Evolutionary conservation across 305 asterid species (phyloP).

Genomic region (Rubia tinctorum): DNA sequence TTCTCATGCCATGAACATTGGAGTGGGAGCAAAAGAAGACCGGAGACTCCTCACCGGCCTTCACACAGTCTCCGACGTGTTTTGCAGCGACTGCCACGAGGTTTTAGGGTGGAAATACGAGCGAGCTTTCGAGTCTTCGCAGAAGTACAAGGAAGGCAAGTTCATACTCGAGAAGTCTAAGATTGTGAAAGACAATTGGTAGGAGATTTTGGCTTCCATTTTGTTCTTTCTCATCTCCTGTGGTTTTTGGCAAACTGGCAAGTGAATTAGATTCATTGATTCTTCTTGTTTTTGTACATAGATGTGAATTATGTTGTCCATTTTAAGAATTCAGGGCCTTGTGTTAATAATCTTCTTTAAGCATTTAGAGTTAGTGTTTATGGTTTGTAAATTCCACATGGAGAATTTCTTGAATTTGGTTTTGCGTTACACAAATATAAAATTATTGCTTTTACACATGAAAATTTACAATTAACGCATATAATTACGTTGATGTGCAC

Average conservation of each 20-base stretch:
- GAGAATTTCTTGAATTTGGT: not conserved
- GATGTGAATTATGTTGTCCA: not conserved
- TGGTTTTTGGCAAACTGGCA: not conserved
- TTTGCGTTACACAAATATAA: too few relatives aligned
- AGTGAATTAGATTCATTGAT: conserved; percentile 15
- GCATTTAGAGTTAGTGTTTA: too few relatives aligned
- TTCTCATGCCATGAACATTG: conserved; percentile 67
- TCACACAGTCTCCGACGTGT: conserved; percentile 70
- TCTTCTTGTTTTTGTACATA: conserved; percentile 11
- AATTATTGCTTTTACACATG: too few relatives aligned
- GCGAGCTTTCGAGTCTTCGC: conserved; percentile 59
- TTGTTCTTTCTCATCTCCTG: not conserved
- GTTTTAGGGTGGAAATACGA: conserved; percentile 83
- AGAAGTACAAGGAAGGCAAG: conserved; percentile 87
- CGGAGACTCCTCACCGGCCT: conserved; percentile 65
- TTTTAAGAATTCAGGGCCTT: not conserved
- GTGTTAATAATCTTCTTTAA: not conserved
- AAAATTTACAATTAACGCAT: too few relatives aligned
- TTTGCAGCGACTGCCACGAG: conserved; percentile 65
- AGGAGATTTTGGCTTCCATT: conserved; percentile 5
- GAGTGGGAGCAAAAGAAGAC: conserved; percentile 62
- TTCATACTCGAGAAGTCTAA: conserved; percentile 83
- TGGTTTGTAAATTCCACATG: too few relatives aligned
- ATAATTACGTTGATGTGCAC: too few relatives aligned
- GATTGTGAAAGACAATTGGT: conserved; percentile 75